Conservation (phyloP, 352 stramenopile genomes). For the Plasmopara muralis region DNA sequence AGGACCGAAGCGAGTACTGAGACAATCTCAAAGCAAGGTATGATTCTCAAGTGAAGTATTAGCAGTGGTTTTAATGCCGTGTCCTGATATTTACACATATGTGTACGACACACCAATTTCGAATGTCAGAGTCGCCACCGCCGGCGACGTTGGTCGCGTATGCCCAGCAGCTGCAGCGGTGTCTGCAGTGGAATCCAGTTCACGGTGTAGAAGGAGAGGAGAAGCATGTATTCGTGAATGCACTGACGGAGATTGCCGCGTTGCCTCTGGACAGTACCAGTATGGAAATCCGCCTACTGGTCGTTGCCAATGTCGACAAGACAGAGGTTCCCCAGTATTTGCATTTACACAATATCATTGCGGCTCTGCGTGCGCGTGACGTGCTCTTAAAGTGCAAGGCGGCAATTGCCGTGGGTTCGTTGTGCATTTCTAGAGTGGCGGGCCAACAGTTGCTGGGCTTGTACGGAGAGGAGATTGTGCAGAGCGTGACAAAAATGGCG, state of each 20-base stretch:
- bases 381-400: slow-evolving; percentile 78
- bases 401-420: slow-evolving; percentile 58
- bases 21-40: too few relatives aligned
- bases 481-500: slow-evolving; percentile 47
- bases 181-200: slow-evolving; percentile 35
- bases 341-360: slow-evolving; percentile 35
- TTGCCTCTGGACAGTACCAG: slow-evolving; percentile 56
- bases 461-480: slow-evolving; percentile 32
- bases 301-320: slow-evolving; percentile 14
- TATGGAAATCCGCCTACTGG: slow-evolving; percentile 65
- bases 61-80: too few relatives aligned
- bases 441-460: slow-evolving; percentile 51
- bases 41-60: too few relatives aligned
- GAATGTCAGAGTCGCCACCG: not conserved
- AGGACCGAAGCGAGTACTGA: not conserved
- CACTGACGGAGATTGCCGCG: slow-evolving; percentile 64
- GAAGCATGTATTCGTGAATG: slow-evolving; percentile 59
- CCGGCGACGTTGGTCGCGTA: slow-evolving; percentile 15
- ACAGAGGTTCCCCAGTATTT: slow-evolving; percentile 1
- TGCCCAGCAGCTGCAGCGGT: slow-evolving; percentile 22
- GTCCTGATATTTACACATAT: not conserved
- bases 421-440: slow-evolving; percentile 69
- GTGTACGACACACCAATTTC: not conserved
- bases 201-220: slow-evolving; percentile 9
- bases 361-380: slow-evolving; percentile 45